Base-by-base conservation (phyloP, 305 asterid species). In the Nicotiana rustica region DNA sequence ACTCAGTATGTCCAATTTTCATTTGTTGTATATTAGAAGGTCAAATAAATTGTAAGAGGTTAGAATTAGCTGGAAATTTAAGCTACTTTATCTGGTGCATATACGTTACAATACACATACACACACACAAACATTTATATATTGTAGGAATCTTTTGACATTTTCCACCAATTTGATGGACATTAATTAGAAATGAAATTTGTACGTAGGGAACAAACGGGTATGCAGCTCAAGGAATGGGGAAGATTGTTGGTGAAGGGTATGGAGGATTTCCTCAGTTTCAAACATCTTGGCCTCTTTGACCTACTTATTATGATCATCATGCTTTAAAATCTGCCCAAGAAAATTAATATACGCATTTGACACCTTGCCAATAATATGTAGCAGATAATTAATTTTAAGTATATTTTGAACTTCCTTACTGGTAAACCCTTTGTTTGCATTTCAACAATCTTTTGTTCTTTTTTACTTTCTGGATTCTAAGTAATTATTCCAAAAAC, bases 241-340 rank as follows among this genome's bases (percentile, higher is more conserved):
- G 91, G 69, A 92, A 86, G 83, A 82, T 83, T 44, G 97, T 88
- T 80, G 94, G 90, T 57, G 91, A 88, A 62, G 87, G 87, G 84
- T 97, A 92, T 85, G 95, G 89, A 69, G 87, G 84, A 83, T 25
- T 75, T 75, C 92, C 94, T 80, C 92, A 92, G 66, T 85, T 90
- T 85, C 99, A 95, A 81, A 35, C 91, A 33, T 36, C 91, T 84
- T 95, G 95, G 97, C 91, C 98, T 73, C 87, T 90, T 88, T 91
- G 86, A 91, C 79, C 19, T 52, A 91, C 79, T 10, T 25, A 73
- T 13, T 1, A 14, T 21, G 4, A 47, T 21, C 61, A 71, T 21
- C 61, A 44, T 44, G 15, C 60, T 71, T 57, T 57, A 5, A 57
- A n/a, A n/a, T 18, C 21, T 59, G 25, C 21, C 65, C 14, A 14